A percentile compares a stretch with the other conserved stretches of the same genome.
Evolutionary conservation across 768 basidiomycete genomes (phyloP).

Genomic region (Trametes maxima): DNA sequence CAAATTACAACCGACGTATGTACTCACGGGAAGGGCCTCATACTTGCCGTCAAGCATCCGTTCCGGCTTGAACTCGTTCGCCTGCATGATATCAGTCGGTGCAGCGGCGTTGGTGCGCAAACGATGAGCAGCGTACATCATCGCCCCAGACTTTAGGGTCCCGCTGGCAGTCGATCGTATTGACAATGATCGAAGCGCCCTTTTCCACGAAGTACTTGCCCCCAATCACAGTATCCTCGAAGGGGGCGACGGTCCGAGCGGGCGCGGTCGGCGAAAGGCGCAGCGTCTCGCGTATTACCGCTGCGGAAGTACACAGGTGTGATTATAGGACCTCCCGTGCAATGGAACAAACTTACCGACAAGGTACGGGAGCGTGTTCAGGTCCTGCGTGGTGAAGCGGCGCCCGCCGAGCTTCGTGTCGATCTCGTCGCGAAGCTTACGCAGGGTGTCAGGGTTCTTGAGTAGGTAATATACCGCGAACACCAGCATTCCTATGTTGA

Average conservation of each 20-base stretch:
- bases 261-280: slow-evolving; percentile 44
- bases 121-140: slow-evolving; percentile 38
- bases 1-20: too few species aligned
- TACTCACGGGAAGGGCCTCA: slow-evolving; percentile 43
- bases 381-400: slow-evolving; percentile 39
- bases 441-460: slow-evolving; percentile 43
- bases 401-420: slow-evolving; percentile 47
- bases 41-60: slow-evolving; percentile 53
- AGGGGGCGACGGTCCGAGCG: slow-evolving; percentile 35
- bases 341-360: slow-evolving; percentile 32
- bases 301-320: slow-evolving; percentile 24
- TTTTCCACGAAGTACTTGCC: slow-evolving; percentile 46
- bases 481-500: slow-evolving; percentile 37
- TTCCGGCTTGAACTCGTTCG: slow-evolving; percentile 46
- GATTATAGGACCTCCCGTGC: background rate
- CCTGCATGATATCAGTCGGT: slow-evolving; percentile 9
- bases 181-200: slow-evolving; percentile 33
- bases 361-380: slow-evolving; percentile 46
- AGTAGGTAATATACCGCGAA: slow-evolving; percentile 49
- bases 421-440: slow-evolving; percentile 48
- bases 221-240: slow-evolving; percentile 40
- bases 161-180: slow-evolving; percentile 37
- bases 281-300: slow-evolving; percentile 41
- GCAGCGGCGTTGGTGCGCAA: background rate
- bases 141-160: slow-evolving; percentile 50